phyloP scores from a whole-genome alignment of 352 stramenopile genomes.

The Phytophthora melonis region DNA sequence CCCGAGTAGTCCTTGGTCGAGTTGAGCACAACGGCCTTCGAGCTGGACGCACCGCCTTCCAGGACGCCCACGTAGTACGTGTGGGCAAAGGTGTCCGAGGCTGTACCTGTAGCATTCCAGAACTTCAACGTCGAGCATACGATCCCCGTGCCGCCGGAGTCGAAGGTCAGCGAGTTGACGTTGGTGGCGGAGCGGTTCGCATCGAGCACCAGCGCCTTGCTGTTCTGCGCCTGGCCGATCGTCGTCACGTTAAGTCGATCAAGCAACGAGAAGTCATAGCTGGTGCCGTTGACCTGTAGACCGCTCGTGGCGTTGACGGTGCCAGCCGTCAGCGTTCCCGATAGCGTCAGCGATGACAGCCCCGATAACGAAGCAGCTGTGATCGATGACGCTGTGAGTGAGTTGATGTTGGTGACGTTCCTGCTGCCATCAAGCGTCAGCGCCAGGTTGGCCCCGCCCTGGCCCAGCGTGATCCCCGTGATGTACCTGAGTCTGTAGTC shows the following conservation, averaged over 20 bases:
- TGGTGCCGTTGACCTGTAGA: too few species aligned
- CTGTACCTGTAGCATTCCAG: neutral
- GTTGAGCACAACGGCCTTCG: neutral
- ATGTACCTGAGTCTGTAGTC: constrained; percentile 1
- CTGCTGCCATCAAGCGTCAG: constrained; percentile 1
- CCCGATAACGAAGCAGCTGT: too few species aligned
- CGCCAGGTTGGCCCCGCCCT: neutral
- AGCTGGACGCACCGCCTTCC: neutral
- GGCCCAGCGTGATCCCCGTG: neutral
- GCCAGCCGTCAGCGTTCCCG: too few species aligned
- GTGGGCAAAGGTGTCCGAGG: neutral
- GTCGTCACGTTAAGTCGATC: too few species aligned
- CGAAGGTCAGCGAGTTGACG: neutral
- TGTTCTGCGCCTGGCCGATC: too few species aligned
- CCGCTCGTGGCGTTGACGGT: too few species aligned
- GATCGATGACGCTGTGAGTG: too few species aligned
- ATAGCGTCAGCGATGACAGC: too few species aligned
- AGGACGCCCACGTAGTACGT: neutral
- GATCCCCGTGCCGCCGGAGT: neutral
- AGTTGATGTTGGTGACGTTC: too few species aligned
- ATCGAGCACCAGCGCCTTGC: too few species aligned
- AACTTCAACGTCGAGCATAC: neutral
- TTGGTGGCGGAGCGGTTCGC: too few species aligned
- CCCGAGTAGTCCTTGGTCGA: neutral
- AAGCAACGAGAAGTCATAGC: too few species aligned